These are phyloP conservation scores for Arbutus unedo DNA, from an alignment of 148 eudicot genomes.

Conservation along the genomic window DNA sequence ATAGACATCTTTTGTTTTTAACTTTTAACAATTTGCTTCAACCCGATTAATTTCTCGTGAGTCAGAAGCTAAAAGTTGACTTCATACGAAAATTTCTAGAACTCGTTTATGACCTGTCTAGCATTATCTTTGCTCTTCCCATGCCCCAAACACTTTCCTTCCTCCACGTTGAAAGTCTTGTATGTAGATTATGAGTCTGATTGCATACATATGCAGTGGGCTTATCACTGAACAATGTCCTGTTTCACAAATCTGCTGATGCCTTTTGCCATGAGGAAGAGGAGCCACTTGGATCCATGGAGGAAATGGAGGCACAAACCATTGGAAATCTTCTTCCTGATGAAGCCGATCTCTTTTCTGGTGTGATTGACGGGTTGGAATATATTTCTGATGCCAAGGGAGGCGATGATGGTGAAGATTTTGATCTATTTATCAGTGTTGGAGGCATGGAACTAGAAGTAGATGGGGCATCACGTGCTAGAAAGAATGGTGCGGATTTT, in stretches of 20 bases:
- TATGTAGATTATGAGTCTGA: not conserved
- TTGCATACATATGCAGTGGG: constrained; percentile 5
- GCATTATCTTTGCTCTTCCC: not conserved
- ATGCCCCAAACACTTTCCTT: not conserved
- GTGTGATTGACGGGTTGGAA: constrained; percentile 48
- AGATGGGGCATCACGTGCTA: constrained; percentile 29
- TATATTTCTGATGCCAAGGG: constrained; percentile 27
- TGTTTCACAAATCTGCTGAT: constrained; percentile 29
- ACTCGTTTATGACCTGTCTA: not conserved
- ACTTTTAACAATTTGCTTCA: not conserved
- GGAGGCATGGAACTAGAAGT: constrained; percentile 73
- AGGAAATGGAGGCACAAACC: constrained; percentile 47
- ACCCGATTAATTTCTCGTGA: not conserved
- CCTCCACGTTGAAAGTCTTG: not conserved
- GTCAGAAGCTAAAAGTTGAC: not conserved
- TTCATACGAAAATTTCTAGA: not conserved
- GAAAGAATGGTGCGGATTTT: constrained; percentile 28
- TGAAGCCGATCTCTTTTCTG: constrained; percentile 74
- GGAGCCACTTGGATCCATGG: constrained; percentile 33
- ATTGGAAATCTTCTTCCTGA: constrained; percentile 67
- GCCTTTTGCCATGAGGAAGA: constrained; percentile 28
- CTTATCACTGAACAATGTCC: constrained; percentile 34
- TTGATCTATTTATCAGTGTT: constrained; percentile 59
- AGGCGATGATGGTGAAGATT: constrained; percentile 48
- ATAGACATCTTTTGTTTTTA: not conserved